These are phyloP conservation scores for Calvatia gigantea DNA, from an alignment of 768 basidiomycete species.

Conservation along the genomic window DNA sequence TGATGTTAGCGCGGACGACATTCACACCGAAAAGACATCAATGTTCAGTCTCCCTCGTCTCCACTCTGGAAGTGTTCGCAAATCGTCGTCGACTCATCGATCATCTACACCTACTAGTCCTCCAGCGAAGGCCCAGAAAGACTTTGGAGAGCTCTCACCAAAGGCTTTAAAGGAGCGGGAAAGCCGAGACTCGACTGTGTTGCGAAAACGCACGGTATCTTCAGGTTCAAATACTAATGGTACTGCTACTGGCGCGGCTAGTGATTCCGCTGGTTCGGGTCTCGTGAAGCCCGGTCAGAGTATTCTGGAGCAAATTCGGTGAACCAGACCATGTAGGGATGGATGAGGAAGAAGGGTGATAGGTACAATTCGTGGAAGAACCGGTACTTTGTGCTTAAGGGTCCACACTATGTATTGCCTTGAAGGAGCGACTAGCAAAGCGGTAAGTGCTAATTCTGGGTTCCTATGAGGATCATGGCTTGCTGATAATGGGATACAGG, in stretches of 20 bases:
- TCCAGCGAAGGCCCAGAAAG: slow-evolving; percentile 13
- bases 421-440: slow-evolving; percentile 65
- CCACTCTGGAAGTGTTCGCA: slow-evolving; percentile 36
- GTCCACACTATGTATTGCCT: slow-evolving; percentile 87
- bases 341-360: slow-evolving; percentile 96
- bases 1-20: slow-evolving; percentile 9
- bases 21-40: slow-evolving; percentile 33
- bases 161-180: slow-evolving; percentile 22
- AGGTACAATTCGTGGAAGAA: slow-evolving; percentile 91
- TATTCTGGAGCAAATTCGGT: slow-evolving; percentile 88
- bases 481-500: slow-evolving; percentile 39
- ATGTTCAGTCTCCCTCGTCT: slow-evolving; percentile 49
- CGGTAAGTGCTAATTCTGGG: slow-evolving; percentile 35
- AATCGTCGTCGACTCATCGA: slow-evolving; percentile 38
- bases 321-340: slow-evolving; percentile 85
- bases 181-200: slow-evolving; percentile 19
- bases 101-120: slow-evolving; percentile 29
- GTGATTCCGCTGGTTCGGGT: slow-evolving; percentile 21
- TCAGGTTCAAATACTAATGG: slow-evolving; percentile 16
- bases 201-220: slow-evolving; percentile 57
- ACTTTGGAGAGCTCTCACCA: slow-evolving; percentile 16
- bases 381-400: slow-evolving; percentile 91
- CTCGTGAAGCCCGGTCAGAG: slow-evolving; percentile 59
- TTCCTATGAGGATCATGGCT: neutral
- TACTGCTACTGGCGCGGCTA: slow-evolving; percentile 11